Conservation (phyloP, 768 basidiomycete species). For the Boletus bicolor region DNA sequence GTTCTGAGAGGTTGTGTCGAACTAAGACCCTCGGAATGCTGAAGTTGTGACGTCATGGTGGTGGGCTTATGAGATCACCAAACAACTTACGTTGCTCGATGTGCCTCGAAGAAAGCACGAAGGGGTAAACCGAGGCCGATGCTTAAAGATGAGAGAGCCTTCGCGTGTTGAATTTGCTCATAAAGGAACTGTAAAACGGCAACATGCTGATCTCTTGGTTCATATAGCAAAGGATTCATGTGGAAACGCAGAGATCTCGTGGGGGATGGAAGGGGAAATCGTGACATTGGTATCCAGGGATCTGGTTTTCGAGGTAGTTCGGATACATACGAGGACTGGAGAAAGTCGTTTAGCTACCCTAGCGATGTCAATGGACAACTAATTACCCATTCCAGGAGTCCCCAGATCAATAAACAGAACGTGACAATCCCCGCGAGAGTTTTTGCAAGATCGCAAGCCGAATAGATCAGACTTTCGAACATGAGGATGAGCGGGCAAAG, state of each 20-base stretch:
- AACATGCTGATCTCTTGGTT: conserved; percentile 15
- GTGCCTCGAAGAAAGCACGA: conserved; percentile 20
- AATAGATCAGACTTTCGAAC: conserved; percentile 3
- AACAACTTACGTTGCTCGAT: conserved; percentile 19
- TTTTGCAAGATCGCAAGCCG: conserved; percentile 14
- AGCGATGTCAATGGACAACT: not conserved
- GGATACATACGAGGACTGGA: conserved; percentile 15
- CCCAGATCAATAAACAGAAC: conserved; percentile 23
- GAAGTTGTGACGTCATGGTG: not conserved
- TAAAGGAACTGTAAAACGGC: conserved; percentile 26
- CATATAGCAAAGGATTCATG: not conserved
- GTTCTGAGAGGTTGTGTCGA: not conserved
- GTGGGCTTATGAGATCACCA: not conserved
- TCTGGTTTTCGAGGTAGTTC: conserved; percentile 3
- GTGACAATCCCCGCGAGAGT: conserved; percentile 9
- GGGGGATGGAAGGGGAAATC: conserved; percentile 10
- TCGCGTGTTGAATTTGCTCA: conserved; percentile 30
- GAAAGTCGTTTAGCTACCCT: conserved; percentile 5
- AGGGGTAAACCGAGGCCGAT: conserved; percentile 19
- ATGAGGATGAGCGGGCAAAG: not conserved
- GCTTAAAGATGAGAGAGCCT: conserved; percentile 22
- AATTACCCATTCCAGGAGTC: conserved; percentile 25
- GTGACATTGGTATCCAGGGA: not conserved
- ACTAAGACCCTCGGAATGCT: conserved; percentile 14
- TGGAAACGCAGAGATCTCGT: conserved; percentile 6